Percentiles rank a stretch among this genome's conserved stretches.
phyloP scores from a whole-genome alignment of 805 yeast genomes.

The Priceomyces haplophilus region DNA sequence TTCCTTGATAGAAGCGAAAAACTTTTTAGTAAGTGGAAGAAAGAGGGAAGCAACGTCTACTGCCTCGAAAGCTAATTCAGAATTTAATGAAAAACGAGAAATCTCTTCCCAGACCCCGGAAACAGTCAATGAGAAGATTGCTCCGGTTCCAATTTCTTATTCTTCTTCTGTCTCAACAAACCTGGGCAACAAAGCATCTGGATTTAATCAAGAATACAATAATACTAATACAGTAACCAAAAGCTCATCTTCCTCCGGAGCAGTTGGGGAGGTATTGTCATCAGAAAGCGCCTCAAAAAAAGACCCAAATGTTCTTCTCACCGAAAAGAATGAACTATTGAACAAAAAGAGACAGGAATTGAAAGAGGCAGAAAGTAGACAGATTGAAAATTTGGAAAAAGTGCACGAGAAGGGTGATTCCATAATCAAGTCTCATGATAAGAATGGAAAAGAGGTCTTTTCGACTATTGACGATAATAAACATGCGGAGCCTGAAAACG shows the following conservation, averaged over 20 bases:
- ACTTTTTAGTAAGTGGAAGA: background rate
- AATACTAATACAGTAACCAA: no score
- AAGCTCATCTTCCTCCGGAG: no score
- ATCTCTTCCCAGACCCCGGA: no score
- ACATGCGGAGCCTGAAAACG: conserved; percentile 23
- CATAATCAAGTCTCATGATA: conserved; percentile 17
- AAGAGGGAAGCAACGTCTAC: background rate
- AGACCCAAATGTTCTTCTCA: background rate
- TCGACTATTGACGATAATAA: conserved; percentile 38
- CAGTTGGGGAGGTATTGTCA: background rate
- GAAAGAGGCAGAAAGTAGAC: background rate
- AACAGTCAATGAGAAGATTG: background rate
- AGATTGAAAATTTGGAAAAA: conserved; percentile 12
- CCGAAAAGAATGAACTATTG: conserved; percentile 1
- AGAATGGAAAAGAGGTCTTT: conserved; percentile 10
- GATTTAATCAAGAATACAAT: no score
- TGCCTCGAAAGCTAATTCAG: background rate
- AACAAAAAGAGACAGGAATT: conserved; percentile 1
- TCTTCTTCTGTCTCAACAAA: no score
- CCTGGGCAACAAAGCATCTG: no score
- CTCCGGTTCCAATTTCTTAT: no score
- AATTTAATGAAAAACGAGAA: no score
- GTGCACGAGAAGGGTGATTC: conserved; percentile 22
- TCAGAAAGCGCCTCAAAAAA: background rate
- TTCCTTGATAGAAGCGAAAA: background rate